These are phyloP conservation scores for Leucoagaricus sp. DNA, from an alignment of 1,284 basidiomycete species.

Conservation along the genomic window DNA sequence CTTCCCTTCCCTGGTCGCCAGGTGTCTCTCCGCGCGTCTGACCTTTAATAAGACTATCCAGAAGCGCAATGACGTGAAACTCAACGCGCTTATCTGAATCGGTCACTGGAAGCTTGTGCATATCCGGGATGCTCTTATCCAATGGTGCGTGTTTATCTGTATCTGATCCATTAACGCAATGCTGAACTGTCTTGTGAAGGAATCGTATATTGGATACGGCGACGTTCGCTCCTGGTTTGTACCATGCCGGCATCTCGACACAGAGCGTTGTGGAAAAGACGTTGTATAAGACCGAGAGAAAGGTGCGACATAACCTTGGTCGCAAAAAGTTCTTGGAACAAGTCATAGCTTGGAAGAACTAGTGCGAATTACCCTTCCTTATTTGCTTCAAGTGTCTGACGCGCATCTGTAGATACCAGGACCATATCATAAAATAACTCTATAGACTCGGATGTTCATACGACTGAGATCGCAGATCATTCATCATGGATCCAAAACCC, in stretches of 20 bases:
- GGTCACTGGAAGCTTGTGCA: constrained; percentile 97
- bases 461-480: constrained; percentile 93
- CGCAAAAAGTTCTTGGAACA: constrained; percentile 91
- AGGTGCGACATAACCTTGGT: constrained; percentile 92
- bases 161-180: no score
- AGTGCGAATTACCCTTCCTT: constrained; percentile 51
- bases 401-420: constrained; percentile 72
- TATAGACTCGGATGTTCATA: constrained; percentile 91
- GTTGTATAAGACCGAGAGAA: constrained; percentile 80
- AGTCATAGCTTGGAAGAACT: constrained; percentile 97
- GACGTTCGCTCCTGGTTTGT: constrained; percentile 93
- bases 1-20: no score
- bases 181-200: constrained; percentile 59
- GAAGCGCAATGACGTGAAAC: no score
- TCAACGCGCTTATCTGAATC: no score
- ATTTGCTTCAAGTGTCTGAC: neutral
- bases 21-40: no score
- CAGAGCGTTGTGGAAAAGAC: constrained; percentile 98
- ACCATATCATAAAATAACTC: constrained; percentile 89
- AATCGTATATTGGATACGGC: constrained; percentile 97
- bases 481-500: constrained; percentile 92
- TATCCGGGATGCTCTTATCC: constrained; percentile 91
- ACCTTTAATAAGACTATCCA: no score
- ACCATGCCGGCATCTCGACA: constrained; percentile 98
- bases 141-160: constrained; percentile 73